phyloP scores from a whole-genome alignment of 139 green algal genomes.

The Closterium sp. region DNA sequence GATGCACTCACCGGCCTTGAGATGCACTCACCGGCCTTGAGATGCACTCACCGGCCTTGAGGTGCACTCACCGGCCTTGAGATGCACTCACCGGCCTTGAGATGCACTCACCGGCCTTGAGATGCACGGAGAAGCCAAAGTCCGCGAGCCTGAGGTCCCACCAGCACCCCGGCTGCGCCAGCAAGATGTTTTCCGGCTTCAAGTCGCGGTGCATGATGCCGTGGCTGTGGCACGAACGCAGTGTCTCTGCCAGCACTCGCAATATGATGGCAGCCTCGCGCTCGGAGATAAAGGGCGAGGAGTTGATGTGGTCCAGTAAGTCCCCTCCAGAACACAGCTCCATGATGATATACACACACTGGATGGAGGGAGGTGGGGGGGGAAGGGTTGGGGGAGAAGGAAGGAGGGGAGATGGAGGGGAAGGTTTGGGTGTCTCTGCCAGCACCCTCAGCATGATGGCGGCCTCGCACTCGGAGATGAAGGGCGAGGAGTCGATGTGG shows the following conservation, averaged over 20 bases:
- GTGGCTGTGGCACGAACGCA: constrained; percentile 87
- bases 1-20: background rate
- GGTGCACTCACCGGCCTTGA: too few species aligned
- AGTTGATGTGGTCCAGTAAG: constrained; percentile 87
- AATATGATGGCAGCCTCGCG: constrained; percentile 66
- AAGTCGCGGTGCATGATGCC: constrained; percentile 87
- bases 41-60: too few species aligned
- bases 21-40: background rate
- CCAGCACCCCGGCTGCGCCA: constrained; percentile 7
- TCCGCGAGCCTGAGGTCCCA: constrained; percentile 16
- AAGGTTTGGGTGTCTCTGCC: background rate
- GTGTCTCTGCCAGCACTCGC: constrained; percentile 71
- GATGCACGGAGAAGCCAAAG: constrained; percentile 20
- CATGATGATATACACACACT: constrained; percentile 63
- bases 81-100: background rate
- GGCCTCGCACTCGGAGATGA: too few species aligned
- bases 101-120: background rate
- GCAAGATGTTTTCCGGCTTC: constrained; percentile 97
- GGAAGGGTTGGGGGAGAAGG: background rate
- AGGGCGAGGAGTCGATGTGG: too few species aligned
- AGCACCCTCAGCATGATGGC: background rate
- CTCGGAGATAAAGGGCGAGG: constrained; percentile 74
- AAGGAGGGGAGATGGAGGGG: background rate
- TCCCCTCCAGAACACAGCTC: constrained; percentile 87
- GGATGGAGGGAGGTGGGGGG: too few species aligned